Base-by-base conservation (phyloP, 306 rosid genomes). In the Quillaja saponaria region DNA sequence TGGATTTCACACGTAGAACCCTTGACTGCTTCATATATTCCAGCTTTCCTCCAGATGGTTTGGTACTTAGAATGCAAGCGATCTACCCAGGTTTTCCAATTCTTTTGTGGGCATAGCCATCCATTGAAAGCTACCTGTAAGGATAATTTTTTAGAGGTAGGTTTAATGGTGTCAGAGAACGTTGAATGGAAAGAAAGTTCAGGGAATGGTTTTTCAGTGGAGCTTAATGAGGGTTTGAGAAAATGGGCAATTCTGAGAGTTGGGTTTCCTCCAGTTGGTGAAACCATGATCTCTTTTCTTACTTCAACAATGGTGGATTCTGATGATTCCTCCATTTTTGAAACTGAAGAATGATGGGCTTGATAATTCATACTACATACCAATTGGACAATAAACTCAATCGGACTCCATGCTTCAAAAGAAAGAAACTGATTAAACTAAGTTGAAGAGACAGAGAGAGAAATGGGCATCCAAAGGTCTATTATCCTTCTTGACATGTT, bases 1-100 rank as follows among this genome's bases (percentile, higher is more conserved):
- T 3, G 25, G 28, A 80, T 62, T 25, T 60, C 39, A 65, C 2
- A 80, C 0, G 54, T 74, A 0, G 86, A 84, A 61, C 86, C 77
- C 71, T 63, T 54, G 17, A 84, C 79, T 3, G 91, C 87, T 17
- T 78, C 57, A 41, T 56, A 34, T 10, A 87, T 87, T 2, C 84
- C 87, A 16, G 79, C 73, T 17, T 45, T 33, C 14, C 46, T 25
- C 85, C 85, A 85, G 37, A 64, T 0, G 11, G 13, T 0, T 54
- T 65, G 66, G 15, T 53, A 52, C 68, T 63, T 71, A 10, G 45
- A 15, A 41, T 42, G 58, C 55, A 82, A 31, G 10, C 13, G 34
- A 8, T 50, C 20, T 12, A 69, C 64, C 85, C 82, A 82, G 7
- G 17, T 50, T 0, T 33, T 61, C 85, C 82, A 83, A 1, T 70